Base-by-base conservation (phyloP, 768 basidiomycete genomes). In the Tephrocybe sp. region DNA sequence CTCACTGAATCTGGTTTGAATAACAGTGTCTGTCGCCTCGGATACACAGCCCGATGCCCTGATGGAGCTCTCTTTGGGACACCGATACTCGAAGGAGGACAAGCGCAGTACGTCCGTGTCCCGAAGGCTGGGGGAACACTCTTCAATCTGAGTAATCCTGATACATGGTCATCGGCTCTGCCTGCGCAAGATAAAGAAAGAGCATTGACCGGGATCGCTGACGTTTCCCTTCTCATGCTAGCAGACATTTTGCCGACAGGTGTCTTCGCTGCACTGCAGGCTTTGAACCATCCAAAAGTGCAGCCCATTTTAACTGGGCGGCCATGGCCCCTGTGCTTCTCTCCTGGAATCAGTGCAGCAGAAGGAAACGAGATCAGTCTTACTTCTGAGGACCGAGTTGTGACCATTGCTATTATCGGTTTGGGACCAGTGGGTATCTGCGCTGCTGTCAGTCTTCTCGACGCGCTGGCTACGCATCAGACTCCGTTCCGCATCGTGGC, bases 161-260 rank as follows among this genome's bases (percentile, higher is more conserved):
- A 68, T 17, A 72, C 75, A 3, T 80, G 75, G 75, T 69, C 70
- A 6, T 74, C 70, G n/a, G 54, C 59, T 7, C 64, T 75, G 17
- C 53, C 72, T 11, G 45, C 63, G n/a, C 64, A 69, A 26, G 65
- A 65, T 49, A 75, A 71, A 55, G 59, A 67, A 30, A 65, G 63
- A 37, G 73, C 73, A 0, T 65, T 80, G 38, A 64, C 66, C 14
- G 64, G 63, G 9, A 67, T 90, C 4, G 62, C 80, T 3, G 86
- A 90, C 57, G 80, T 77, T 33, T 86, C 87, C 1, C 70, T 90
- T 39, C 74, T 91, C 18, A 70, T 91, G 49, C 72, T 91, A 7
- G 85, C 86, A 9, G 90, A 91, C 59, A 89, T 90, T 59, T 75
- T 90, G 12, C 90, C 90, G 3, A 91, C 90, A 0, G 88, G 88